Conservation (phyloP, 768 basidiomycete species). For the Leucosporidium creatinivorum region DNA sequence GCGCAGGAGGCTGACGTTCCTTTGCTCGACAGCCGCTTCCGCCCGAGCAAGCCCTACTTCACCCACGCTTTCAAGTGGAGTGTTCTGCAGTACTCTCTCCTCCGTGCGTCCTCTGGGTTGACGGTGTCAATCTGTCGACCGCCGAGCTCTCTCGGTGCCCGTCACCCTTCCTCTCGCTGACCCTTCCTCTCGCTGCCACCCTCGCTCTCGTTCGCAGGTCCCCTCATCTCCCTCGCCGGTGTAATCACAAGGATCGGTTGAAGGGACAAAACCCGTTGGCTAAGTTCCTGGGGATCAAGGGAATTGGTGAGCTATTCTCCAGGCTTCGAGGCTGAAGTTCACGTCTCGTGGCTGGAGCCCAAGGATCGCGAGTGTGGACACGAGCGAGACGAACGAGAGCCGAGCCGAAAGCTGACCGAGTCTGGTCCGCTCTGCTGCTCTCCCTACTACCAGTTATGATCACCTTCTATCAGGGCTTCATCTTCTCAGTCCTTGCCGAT, state of each 20-base stretch:
- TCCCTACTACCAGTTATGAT: slow-evolving; percentile 16
- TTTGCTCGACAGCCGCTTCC: neutral
- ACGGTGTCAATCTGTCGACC: too few species aligned
- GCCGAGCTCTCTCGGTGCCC: too few species aligned
- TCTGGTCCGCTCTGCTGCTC: too few species aligned
- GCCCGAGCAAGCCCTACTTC: slow-evolving; percentile 50
- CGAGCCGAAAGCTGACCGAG: too few species aligned
- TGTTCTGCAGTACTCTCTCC: slow-evolving; percentile 64
- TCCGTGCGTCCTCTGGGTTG: too few species aligned
- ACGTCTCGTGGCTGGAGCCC: too few species aligned
- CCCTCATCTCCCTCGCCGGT: slow-evolving; percentile 19
- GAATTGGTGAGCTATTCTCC: slow-evolving; percentile 31
- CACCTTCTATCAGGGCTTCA: slow-evolving; percentile 64
- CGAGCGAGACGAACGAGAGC: too few species aligned
- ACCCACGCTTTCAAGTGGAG: slow-evolving; percentile 77
- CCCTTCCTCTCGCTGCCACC: slow-evolving; percentile 45
- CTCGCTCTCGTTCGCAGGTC: slow-evolving; percentile 43
- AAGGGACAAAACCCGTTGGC: slow-evolving; percentile 64
- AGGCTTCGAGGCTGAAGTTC: too few species aligned
- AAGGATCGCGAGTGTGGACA: too few species aligned
- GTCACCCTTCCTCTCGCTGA: neutral
- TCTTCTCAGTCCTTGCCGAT: slow-evolving; percentile 59
- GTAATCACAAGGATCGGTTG: slow-evolving; percentile 72
- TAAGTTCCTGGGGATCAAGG: slow-evolving; percentile 79
- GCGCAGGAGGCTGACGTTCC: neutral